A percentile compares a stretch with the other conserved stretches of the same genome.
phyloP scores from a whole-genome alignment of 2,329 filamentous ascomycete species.

The Penicillium fuscoglaucum region DNA sequence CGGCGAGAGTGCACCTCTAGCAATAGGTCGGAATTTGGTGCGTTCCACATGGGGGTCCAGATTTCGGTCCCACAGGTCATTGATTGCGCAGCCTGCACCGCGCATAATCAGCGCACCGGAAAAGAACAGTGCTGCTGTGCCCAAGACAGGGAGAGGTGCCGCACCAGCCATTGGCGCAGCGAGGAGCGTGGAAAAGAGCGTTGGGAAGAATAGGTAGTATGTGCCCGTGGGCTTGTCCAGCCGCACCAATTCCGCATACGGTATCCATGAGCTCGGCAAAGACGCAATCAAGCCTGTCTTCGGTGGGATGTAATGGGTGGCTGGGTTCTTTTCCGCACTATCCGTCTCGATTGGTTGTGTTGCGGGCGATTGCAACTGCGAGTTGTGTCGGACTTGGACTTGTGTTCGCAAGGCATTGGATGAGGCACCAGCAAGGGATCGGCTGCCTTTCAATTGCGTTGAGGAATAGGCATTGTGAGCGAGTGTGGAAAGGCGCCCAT shows the following conservation, averaged over 20 bases:
- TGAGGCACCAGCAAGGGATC: background rate
- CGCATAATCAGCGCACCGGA: constrained; percentile 52
- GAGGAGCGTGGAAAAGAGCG: constrained; percentile 50
- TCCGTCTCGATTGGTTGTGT: constrained; percentile 1
- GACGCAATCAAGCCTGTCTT: constrained; percentile 48
- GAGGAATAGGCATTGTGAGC: background rate
- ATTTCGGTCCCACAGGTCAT: constrained; percentile 57
- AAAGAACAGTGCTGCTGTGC: constrained; percentile 43
- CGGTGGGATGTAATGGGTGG: constrained; percentile 46
- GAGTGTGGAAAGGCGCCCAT: constrained; percentile 7
- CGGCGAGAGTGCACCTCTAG: constrained; percentile 52
- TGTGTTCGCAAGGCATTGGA: background rate
- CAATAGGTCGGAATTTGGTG: constrained; percentile 54
- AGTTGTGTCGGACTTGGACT: constrained; percentile 6
- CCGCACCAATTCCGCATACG: constrained; percentile 56
- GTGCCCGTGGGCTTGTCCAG: constrained; percentile 54
- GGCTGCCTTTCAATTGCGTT: background rate
- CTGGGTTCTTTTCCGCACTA: constrained; percentile 16
- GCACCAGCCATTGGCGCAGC: constrained; percentile 43
- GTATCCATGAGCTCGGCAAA: constrained; percentile 53
- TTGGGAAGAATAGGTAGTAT: constrained; percentile 56
- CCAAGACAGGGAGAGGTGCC: constrained; percentile 38
- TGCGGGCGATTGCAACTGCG: constrained; percentile 13
- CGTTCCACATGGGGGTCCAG: constrained; percentile 55
- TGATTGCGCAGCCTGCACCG: constrained; percentile 56